Percentiles rank a stretch among this genome's conserved stretches.
These are phyloP conservation scores for Aspergillus sp. DNA, from an alignment of 2,329 filamentous ascomycete genomes.

Conservation along the genomic window DNA sequence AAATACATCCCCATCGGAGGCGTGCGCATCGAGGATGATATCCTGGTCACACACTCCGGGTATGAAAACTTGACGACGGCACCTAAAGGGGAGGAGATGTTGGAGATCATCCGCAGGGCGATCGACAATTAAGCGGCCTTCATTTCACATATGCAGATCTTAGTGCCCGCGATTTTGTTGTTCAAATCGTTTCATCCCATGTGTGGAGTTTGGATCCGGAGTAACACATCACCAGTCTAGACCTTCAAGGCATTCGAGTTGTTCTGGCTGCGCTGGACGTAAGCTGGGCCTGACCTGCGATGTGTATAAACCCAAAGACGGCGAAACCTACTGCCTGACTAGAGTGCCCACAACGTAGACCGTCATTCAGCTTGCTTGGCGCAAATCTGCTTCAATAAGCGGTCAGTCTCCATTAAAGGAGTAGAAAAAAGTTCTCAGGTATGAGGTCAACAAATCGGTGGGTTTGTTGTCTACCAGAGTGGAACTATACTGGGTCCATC, in stretches of 20 bases:
- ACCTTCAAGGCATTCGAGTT: not conserved
- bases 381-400: no score
- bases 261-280: no score
- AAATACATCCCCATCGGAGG: slow-evolving; percentile 44
- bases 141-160: slow-evolving; percentile 1
- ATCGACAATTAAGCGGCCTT: slow-evolving; percentile 13
- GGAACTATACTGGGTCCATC: not conserved
- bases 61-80: slow-evolving; percentile 72
- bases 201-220: not conserved
- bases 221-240: not conserved
- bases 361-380: no score
- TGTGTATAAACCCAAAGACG: no score
- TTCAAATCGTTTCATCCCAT: slow-evolving; percentile 1
- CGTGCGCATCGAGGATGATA: slow-evolving; percentile 55
- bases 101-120: slow-evolving; percentile 37
- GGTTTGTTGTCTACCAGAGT: not conserved
- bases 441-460: not conserved
- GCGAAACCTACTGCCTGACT: no score
- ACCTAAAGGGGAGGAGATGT: slow-evolving; percentile 62
- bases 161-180: not conserved
- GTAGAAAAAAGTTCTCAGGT: not conserved
- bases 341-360: no score
- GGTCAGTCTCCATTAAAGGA: not conserved
- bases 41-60: slow-evolving; percentile 68
- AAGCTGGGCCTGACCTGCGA: no score